Conservation (phyloP, 2,329 filamentous ascomycete genomes). For the Trichoderma aggressivum region DNA sequence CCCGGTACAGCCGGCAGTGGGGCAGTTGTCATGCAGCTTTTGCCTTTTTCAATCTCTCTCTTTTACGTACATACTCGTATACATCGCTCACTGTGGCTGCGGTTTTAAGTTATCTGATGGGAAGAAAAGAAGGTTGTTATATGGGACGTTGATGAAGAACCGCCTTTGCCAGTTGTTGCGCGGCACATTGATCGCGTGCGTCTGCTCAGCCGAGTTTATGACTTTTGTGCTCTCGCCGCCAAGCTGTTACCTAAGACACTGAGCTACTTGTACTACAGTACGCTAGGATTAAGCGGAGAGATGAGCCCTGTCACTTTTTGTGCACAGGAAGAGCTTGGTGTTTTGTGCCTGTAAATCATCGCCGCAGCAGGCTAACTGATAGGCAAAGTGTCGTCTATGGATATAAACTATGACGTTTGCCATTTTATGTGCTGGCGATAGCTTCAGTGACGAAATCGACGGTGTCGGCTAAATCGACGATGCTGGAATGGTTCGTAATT, state of each 20-base stretch:
- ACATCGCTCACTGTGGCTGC: background rate
- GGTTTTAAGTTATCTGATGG: background rate
- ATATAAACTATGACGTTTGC: slow-evolving; percentile 6
- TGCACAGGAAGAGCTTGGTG: background rate
- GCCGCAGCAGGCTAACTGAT: background rate
- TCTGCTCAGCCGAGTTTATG: background rate
- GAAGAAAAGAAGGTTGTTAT: background rate
- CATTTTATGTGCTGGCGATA: background rate
- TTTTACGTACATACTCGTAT: background rate
- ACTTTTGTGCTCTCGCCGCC: background rate
- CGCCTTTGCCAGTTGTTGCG: background rate
- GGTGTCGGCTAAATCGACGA: background rate
- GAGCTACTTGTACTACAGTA: too few relatives aligned
- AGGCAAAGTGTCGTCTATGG: background rate
- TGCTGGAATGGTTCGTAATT: slow-evolving; percentile 10
- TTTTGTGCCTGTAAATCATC: background rate
- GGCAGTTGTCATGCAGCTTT: background rate
- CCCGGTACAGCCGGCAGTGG: background rate
- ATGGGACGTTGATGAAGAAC: background rate
- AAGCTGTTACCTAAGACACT: background rate
- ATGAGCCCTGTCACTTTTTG: background rate
- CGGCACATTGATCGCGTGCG: background rate
- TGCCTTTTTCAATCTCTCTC: background rate
- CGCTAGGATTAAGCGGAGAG: slow-evolving; percentile 3
- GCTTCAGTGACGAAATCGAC: slow-evolving; percentile 11